Conservation (phyloP, 2,329 filamentous ascomycete species). For the Aspergillus ibericus region DNA sequence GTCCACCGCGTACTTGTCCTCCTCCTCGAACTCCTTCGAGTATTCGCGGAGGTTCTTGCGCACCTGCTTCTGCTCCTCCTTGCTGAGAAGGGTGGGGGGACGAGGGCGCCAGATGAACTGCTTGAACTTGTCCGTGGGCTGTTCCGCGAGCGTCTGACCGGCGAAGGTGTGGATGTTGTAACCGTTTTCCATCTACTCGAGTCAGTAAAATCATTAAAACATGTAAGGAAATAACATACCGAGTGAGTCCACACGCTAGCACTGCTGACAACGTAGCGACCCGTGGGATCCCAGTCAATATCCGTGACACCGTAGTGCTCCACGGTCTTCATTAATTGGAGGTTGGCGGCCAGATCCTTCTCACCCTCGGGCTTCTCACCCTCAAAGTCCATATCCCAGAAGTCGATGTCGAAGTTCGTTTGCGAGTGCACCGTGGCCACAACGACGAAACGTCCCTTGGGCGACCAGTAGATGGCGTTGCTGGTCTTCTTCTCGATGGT, state of each 20-base stretch:
- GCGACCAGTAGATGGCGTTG: constrained; percentile 99
- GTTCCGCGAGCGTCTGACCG: constrained; percentile 83
- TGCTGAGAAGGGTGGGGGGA: constrained; percentile 83
- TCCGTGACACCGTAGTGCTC: constrained; percentile 99
- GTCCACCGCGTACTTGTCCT: constrained; percentile 89
- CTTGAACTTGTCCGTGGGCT: constrained; percentile 95
- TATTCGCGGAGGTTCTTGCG: constrained; percentile 99
- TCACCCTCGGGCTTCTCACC: constrained; percentile 91
- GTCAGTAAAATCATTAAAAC: constrained; percentile 3
- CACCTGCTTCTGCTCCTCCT: constrained; percentile 96
- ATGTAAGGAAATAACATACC: constrained; percentile 57
- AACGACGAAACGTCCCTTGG: constrained; percentile 90
- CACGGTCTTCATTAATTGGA: constrained; percentile 88
- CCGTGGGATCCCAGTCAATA: constrained; percentile 96
- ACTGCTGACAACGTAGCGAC: constrained; percentile 89
- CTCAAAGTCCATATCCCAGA: constrained; percentile 97
- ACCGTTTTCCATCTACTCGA: constrained; percentile 88
- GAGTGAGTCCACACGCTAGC: constrained; percentile 94
- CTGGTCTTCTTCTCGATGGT: constrained; percentile 99
- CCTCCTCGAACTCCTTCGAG: constrained; percentile 89
- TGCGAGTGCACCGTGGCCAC: constrained; percentile 90
- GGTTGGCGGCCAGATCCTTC: constrained; percentile 90
- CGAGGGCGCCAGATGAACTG: constrained; percentile 94
- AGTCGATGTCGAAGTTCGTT: constrained; percentile 93
- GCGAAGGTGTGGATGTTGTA: constrained; percentile 98